These are phyloP conservation scores for Parietichytrium sp. DNA, from an alignment of 108 stramenopile genomes.

Conservation along the genomic window DNA sequence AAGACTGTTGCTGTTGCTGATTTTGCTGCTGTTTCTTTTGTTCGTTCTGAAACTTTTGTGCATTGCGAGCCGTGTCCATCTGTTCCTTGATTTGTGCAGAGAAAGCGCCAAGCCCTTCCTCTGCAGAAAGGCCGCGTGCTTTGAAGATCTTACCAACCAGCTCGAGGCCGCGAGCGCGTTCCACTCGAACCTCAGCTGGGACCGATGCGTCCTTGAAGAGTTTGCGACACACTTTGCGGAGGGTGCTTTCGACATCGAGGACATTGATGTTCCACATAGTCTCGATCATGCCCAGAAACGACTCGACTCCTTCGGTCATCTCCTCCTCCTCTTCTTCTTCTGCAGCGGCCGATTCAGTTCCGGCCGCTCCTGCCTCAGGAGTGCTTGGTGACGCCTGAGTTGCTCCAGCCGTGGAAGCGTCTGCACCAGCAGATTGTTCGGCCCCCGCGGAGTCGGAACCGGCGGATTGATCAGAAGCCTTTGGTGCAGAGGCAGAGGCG, in stretches of 20 bases:
- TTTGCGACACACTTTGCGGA: neutral
- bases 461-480: neutral
- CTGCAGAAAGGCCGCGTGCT: neutral
- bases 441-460: neutral
- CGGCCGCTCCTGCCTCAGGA: neutral
- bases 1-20: slow-evolving; percentile 4
- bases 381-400: neutral
- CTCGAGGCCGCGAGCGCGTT: slow-evolving; percentile 33
- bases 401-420: neutral
- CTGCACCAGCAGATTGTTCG: neutral
- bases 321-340: neutral
- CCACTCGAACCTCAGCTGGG: neutral
- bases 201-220: slow-evolving; percentile 29
- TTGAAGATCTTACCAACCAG: slow-evolving; percentile 17
- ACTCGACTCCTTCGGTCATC: slow-evolving; percentile 12
- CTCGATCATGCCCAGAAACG: slow-evolving; percentile 37
- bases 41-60: neutral
- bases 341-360: neutral
- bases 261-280: slow-evolving; percentile 29
- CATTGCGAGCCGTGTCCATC: slow-evolving; percentile 21
- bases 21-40: neutral
- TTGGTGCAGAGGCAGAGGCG: neutral
- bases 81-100: slow-evolving; percentile 16
- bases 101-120: slow-evolving; percentile 31
- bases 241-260: slow-evolving; percentile 35